Evolutionary conservation across 179 eudicot species (phyloP).

Genomic region (Silene coronaria): DNA sequence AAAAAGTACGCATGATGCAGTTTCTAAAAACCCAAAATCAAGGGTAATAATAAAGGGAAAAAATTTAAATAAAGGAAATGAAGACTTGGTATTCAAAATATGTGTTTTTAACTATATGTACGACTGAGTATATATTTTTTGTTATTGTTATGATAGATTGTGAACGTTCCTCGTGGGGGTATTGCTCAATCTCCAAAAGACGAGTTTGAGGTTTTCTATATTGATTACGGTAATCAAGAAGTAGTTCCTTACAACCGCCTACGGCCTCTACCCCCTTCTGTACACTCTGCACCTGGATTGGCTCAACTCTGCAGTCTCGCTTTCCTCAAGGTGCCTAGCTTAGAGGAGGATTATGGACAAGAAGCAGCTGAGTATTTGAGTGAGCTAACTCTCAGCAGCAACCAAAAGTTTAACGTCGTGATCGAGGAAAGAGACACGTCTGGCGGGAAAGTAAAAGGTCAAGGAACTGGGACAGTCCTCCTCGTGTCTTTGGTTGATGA

Average conservation of each 20-base stretch:
- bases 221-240: conserved; percentile 97
- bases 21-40: neutral
- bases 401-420: conserved; percentile 62
- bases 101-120: neutral
- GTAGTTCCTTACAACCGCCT: conserved; percentile 55
- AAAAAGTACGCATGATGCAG: neutral
- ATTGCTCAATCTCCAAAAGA: conserved; percentile 55
- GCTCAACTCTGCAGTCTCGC: conserved; percentile 96
- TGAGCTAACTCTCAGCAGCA: conserved; percentile 46
- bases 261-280: conserved; percentile 68
- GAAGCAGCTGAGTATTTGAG: conserved; percentile 76
- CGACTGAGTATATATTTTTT: neutral
- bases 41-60: neutral
- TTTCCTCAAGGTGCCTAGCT: conserved; percentile 63
- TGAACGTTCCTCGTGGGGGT: conserved; percentile 67
- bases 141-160: conserved; percentile 43
- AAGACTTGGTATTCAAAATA: neutral
- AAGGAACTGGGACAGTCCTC: conserved; percentile 80
- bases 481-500: conserved; percentile 61
- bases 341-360: conserved; percentile 83
- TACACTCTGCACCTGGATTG: conserved; percentile 57
- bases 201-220: conserved; percentile 81
- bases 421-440: conserved; percentile 76
- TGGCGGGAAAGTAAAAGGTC: conserved; percentile 86
- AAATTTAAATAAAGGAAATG: neutral